Percentiles rank a stretch among this genome's conserved stretches.
Evolutionary conservation across 1,284 basidiomycete species (phyloP).

Genomic region (Ustilago vetiveriae): DNA sequence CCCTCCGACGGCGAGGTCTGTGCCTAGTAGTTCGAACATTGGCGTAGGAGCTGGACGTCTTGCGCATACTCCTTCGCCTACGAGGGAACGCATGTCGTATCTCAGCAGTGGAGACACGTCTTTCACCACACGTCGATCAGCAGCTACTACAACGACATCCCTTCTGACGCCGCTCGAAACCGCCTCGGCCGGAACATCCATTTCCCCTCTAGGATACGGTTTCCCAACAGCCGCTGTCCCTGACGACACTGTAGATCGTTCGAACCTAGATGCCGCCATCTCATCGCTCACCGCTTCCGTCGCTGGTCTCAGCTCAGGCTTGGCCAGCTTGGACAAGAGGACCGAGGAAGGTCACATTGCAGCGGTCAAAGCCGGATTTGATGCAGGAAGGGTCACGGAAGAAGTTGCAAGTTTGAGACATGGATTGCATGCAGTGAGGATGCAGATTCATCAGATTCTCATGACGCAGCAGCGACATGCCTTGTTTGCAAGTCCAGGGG

Average conservation of each 20-base stretch:
- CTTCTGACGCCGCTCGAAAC: constrained; percentile 9
- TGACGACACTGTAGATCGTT: constrained; percentile 15
- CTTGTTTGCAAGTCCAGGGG: constrained; percentile 7
- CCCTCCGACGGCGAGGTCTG: constrained; percentile 28
- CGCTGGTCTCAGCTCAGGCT: constrained; percentile 12
- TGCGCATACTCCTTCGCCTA: constrained; percentile 5
- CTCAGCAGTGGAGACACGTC: constrained; percentile 1
- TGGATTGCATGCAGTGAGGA: constrained; percentile 46
- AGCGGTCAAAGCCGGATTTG: constrained; percentile 42
- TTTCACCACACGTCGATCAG: constrained; percentile 5
- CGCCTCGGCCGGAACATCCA: neutral
- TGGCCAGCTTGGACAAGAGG: constrained; percentile 33
- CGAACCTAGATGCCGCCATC: constrained; percentile 27
- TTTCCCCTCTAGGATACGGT: constrained; percentile 5
- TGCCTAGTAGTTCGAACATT: constrained; percentile 25
- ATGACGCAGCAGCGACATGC: constrained; percentile 45
- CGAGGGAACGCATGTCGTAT: constrained; percentile 17
- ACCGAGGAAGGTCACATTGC: constrained; percentile 47
- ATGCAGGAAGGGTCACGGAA: constrained; percentile 46
- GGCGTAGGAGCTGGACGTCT: neutral
- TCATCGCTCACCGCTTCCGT: constrained; percentile 24
- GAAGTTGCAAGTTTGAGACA: constrained; percentile 49
- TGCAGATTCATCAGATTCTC: constrained; percentile 51
- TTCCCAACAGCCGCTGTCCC: neutral
- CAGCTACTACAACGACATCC: neutral